Conservation (phyloP, 2,329 filamentous ascomycete genomes). For the Mollisia scopiformis region DNA sequence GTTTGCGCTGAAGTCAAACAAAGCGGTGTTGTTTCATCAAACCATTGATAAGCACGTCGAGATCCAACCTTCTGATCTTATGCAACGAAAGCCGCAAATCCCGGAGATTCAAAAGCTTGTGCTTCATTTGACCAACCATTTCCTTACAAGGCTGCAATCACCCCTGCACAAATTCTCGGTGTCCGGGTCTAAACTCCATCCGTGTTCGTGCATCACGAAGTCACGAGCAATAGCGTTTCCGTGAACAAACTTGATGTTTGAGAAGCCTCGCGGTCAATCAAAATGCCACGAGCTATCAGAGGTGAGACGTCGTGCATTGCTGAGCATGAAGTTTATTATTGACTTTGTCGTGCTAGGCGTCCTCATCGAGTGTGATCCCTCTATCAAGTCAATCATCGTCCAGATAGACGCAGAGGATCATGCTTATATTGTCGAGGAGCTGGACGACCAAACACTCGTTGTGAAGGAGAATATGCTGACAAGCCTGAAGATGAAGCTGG, state of each 20-base stretch:
- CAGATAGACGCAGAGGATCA: slow-evolving; percentile 73
- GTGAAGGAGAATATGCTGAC: slow-evolving; percentile 75
- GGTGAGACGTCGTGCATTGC: slow-evolving; percentile 43
- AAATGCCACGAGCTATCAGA: slow-evolving; percentile 60
- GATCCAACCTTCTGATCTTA: background rate
- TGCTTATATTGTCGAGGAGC: slow-evolving; percentile 78
- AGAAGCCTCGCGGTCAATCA: slow-evolving; percentile 12
- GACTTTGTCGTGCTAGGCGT: slow-evolving; percentile 53
- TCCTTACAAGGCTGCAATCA: background rate
- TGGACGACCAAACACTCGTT: slow-evolving; percentile 76
- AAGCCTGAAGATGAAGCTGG: slow-evolving; percentile 68
- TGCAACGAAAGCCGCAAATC: background rate
- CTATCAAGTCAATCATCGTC: slow-evolving; percentile 83
- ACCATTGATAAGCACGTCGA: slow-evolving; percentile 9
- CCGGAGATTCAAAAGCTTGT: slow-evolving; percentile 16
- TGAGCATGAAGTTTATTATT: background rate
- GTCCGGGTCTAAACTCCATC: background rate
- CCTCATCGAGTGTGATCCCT: slow-evolving; percentile 81
- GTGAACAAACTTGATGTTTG: background rate
- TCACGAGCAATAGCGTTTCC: slow-evolving; percentile 3
- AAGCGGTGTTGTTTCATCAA: background rate
- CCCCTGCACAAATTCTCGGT: background rate
- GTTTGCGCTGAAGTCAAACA: background rate
- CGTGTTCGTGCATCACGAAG: background rate
- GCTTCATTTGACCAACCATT: background rate